Evolutionary conservation across 345 rosid species (phyloP), one percentile per base, ranked within the genome.

Genomic region (Firmiana major): DNA sequence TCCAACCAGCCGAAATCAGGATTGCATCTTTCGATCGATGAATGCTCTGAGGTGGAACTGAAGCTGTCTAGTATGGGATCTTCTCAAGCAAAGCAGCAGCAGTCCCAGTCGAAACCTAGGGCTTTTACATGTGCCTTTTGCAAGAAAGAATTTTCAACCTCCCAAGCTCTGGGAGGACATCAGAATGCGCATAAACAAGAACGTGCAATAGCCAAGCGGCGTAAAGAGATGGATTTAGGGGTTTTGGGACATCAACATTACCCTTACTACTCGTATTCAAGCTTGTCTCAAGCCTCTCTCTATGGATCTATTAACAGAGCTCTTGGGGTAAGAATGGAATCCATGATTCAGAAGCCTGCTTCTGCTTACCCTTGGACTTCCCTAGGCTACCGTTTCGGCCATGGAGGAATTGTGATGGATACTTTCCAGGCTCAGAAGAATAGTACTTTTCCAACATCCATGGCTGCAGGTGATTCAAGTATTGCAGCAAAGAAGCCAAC

Each of bases 111-210:
- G 3, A 71, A 74, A 49, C 43, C 70, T 15, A 85, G 77, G 78
- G 80, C 84, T 60, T 85, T 84, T 46, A 45, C 80, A 0, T 89
- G 90, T 68, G 82, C 49, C 34, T 87, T 81, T 19, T 89, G 90
- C 74, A 85, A 79, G 54, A 84, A 88, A 55, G 80, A 76, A 8
- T 85, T 87, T 28, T 78, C 86, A 0, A 84, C 90, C 0, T 78
- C 89, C 5, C 87, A 87, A 62, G 89, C 90, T 0, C 48, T 89
- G 0, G 90, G 89, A 0, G 90, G 89, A 1, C 90, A 89, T 38
- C 89, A 87, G 63, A 87, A 89, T 38, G 89, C 85, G 0, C 90
- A 89, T 42, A 89, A 87, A 57, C 83, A 79, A 59, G 92, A 89
- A 69, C 78, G 87, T 4, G 80, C 80, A 0, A 6, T 80, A 0